Percentiles rank a stretch among this genome's conserved stretches.
phyloP scores from a whole-genome alignment of 768 basidiomycete genomes.

The Termitomyces bulborhizus region DNA sequence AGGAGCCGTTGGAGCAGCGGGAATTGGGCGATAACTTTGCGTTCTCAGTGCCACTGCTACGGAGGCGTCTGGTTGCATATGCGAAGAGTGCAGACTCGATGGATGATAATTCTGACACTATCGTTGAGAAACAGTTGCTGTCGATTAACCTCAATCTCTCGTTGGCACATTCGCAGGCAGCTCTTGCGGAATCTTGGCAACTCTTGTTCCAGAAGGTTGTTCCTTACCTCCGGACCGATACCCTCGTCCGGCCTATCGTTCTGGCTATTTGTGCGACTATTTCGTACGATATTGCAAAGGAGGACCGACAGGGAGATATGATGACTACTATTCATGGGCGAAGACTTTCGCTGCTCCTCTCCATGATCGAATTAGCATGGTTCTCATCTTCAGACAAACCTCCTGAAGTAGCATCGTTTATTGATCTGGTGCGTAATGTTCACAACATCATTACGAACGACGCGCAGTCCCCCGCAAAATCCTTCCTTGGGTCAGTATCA shows the following conservation, averaged over 20 bases:
- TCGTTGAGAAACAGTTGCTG: constrained; percentile 54
- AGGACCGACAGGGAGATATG: constrained; percentile 75
- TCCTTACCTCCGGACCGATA: constrained; percentile 59
- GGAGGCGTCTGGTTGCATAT: constrained; percentile 54
- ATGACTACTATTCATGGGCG: constrained; percentile 77
- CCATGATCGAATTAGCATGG: constrained; percentile 77
- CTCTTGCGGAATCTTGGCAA: constrained; percentile 75
- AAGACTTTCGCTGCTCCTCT: constrained; percentile 66
- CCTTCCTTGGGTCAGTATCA: constrained; percentile 59
- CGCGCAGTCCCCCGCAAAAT: constrained; percentile 65
- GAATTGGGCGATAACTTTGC: constrained; percentile 77
- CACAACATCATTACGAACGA: constrained; percentile 66
- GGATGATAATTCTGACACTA: constrained; percentile 35
- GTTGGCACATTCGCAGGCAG: constrained; percentile 70
- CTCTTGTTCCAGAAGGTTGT: constrained; percentile 57
- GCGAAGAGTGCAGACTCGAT: constrained; percentile 30
- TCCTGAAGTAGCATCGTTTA: constrained; percentile 51
- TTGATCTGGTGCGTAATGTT: constrained; percentile 54
- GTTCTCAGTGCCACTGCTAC: constrained; percentile 58
- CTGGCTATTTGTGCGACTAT: constrained; percentile 55
- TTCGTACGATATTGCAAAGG: constrained; percentile 60
- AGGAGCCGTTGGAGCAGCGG: constrained; percentile 59
- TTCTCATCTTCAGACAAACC: constrained; percentile 54
- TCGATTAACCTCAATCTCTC: constrained; percentile 88
- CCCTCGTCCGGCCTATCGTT: constrained; percentile 46